Evolutionary conservation across 2,329 filamentous ascomycete genomes (phyloP), one percentile per base, ranked within the genome.

Genomic region (Didymella pomorum): DNA sequence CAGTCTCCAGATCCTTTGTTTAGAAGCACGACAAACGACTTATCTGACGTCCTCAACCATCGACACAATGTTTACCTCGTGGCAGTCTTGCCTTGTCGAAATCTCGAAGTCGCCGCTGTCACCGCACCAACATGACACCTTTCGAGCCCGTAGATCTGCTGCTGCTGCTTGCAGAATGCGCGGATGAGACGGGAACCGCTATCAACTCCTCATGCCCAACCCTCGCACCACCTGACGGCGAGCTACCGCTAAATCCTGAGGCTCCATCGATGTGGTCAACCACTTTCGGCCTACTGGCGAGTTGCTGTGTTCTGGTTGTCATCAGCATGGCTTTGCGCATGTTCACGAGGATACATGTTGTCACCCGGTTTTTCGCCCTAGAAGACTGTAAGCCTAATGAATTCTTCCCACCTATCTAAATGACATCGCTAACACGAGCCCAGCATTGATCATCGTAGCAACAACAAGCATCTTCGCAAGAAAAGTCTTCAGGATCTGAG

Each of bases 221-320:
- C 28, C 37, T 60, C n/a, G 20, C 42, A n/a, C 56, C 59, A 9
- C 62, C 60, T 29, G 21, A 39, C 3, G 60, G 60, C 37, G 21
- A 60, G n/a, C 35, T 56, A 11, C 52, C 62, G 20, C 29, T 64
- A n/a, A 45, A 62, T 39, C 59, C 56, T 7, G 20, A 62, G 25
- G 51, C 59, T 14, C 11, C 51, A 16, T 44, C 44, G 8, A 23
- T 62, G 12, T 58, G 47, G 46, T 52, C 47, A 2, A 44, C 29
- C 5, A 42, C 51, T 2, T 11, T 62, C 10, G 52, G 49, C 5
- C 29, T 58, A 4, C 28, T 48, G 11, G 26, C 33, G 12, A 7
- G 51, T 23, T 39, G 52, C 23, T 49, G 37, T 14, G 35, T 43
- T 9, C 16, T 49, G 45, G 26, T 49, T 31, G 37, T 29, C 14